Base-by-base conservation (phyloP, 1,284 basidiomycete genomes). In the Ganoderma lucidum region DNA sequence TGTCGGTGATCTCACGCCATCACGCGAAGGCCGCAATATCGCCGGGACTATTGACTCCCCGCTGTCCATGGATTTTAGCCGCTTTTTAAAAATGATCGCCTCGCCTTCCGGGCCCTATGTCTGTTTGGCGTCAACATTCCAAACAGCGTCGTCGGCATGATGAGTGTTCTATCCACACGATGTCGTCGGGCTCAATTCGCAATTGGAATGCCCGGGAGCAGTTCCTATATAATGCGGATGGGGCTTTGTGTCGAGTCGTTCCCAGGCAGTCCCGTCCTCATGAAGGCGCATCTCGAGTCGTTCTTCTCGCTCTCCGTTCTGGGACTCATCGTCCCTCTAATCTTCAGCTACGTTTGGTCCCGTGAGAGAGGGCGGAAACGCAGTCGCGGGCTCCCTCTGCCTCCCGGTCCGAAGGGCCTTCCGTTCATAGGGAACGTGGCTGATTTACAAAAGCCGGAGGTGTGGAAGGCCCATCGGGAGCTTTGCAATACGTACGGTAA, bases 381-480 rank as follows among this genome's bases (percentile, higher is more conserved):
- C 19, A 67, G 39, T 14, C 51, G 59, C 10, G 62, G 62, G 32
- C 56, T 37, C 35, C 62, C 66, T 12, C n/a, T 68, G 30, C 66
- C 66, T 17, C 66, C 66, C 3, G 66, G 66, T 12, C 66, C 66
- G 2, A 45, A 39, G 10, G 17, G 55, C 1, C n/a, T 64, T 3
- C 66, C 66, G 5, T 60, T 51, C 44, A 60, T 68, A 15, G 66
- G 66, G 17, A 67, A 62, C 28, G 12, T 56, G n/a, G 19, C 61
- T 14, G 32, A 64, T n/a, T 51, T 60, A 23, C 55, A 30, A 19
- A 60, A 60, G 55, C 62, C 62, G n/a, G 32, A 58, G 32, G 51
- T 64, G 6, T 67, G 66, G 66, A 56, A 48, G 62, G 62, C 51
- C 9, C 41, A 58, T 53, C 37, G 39, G 32, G 61, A 59, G 6